These are phyloP conservation scores for Tribonema minus DNA, from an alignment of 108 stramenopile genomes.

Conservation along the genomic window DNA sequence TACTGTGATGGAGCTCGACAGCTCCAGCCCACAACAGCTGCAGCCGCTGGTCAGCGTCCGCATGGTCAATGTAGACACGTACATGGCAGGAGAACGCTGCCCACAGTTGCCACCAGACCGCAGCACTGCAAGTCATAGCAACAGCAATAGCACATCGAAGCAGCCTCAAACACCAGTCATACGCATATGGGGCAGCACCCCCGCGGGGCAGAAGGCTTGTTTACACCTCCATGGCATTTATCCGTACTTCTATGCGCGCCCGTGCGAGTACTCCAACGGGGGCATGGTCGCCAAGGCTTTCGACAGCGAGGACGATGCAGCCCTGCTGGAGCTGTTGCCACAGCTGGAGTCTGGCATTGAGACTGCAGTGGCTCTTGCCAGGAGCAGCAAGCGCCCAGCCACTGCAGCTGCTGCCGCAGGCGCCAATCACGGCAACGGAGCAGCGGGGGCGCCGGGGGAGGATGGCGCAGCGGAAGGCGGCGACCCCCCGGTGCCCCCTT, in stretches of 20 bases:
- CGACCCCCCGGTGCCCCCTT: neutral
- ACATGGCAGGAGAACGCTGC: conserved; percentile 23
- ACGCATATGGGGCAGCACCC: conserved; percentile 55
- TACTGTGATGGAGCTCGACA: too few relatives aligned
- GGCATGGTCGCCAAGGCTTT: neutral
- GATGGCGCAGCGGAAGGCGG: neutral
- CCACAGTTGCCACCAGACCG: neutral
- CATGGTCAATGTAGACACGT: conserved; percentile 44
- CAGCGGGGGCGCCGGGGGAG: neutral
- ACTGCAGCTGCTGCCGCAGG: neutral
- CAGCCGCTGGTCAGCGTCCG: conserved; percentile 37
- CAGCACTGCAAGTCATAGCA: neutral
- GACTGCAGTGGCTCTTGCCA: conserved; percentile 7
- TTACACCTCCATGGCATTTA: conserved; percentile 54
- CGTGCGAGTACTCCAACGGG: conserved; percentile 12
- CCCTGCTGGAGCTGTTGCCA: conserved; percentile 22
- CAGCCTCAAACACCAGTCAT: conserved; percentile 26
- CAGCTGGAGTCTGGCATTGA: conserved; percentile 37
- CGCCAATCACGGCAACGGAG: neutral
- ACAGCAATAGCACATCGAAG: neutral
- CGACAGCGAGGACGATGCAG: conserved; percentile 10
- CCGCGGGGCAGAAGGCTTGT: conserved; percentile 53
- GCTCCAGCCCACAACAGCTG: too few relatives aligned
- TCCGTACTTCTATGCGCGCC: conserved; percentile 46
- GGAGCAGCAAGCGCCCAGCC: neutral